Evolutionary conservation across 1,284 basidiomycete species (phyloP), one percentile per base, ranked within the genome.

Genomic region (Puccinia polysora): DNA sequence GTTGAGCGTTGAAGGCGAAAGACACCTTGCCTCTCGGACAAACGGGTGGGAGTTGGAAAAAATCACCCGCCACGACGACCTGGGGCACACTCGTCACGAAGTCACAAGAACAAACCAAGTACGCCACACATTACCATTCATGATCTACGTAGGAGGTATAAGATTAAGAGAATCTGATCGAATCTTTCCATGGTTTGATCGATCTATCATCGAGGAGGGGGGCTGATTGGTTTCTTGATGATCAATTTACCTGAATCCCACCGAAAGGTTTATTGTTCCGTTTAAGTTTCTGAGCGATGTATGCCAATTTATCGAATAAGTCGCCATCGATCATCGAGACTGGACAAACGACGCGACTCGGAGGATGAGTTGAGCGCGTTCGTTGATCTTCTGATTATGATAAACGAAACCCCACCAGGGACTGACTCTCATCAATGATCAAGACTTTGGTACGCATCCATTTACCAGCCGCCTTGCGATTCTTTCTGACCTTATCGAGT

Each of bases 281-380:
- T 76, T 90, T 84, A 25, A 91, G 74, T 0, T 82, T 81, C 32
- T 83, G 81, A 12, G 85, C 90, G 63, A 92, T 85, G 30, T 84
- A 81, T 49, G 86, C 87, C 70, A 97, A 83, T 77, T 94, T 94
- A 78, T 97, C 93, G 75, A 97, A 91, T 0, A 97, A 83, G 25
- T 87, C 86, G 0, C 90, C 94, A 71, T 97, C 95, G 0, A 99
- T 86, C 95, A 98, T 98, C 0, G 95, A 98, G 2, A 96, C 93
- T 97, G 75, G 12, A 30, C 1, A 15, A 38, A n/a, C 15, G 25
- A 58, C 52, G 38, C 75, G 60, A 70, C 14, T 23, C 4, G 6
- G 2, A n/a, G n/a, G n/a, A n/a, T n/a, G n/a, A n/a, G n/a, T n/a
- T n/a, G n/a, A n/a, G n/a, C n/a, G n/a, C n/a, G n/a, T n/a, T n/a